Evolutionary conservation across 2,329 filamentous ascomycete species (phyloP).

Genomic region (Beauveria varroae): DNA sequence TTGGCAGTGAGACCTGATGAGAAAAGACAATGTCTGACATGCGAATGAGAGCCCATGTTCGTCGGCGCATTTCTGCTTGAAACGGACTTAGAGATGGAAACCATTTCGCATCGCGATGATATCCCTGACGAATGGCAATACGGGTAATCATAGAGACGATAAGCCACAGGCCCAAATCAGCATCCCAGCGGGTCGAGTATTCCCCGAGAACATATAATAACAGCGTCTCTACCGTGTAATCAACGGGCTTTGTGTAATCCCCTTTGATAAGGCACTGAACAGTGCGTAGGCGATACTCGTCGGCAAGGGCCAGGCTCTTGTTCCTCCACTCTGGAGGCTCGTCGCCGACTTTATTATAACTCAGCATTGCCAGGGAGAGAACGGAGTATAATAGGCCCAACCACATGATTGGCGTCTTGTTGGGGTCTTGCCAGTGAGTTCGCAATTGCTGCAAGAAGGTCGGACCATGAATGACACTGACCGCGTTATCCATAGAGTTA

Average conservation of each 20-base stretch:
- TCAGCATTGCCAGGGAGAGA: constrained; percentile 69
- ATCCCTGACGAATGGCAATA: constrained; percentile 61
- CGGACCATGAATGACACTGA: constrained; percentile 71
- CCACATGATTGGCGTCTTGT: constrained; percentile 69
- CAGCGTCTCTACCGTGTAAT: constrained; percentile 72
- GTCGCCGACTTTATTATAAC: constrained; percentile 71
- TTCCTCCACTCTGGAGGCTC: constrained; percentile 73
- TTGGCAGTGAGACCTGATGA: constrained; percentile 59
- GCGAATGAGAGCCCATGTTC: constrained; percentile 63
- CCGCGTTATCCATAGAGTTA: constrained; percentile 66
- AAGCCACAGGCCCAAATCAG: constrained; percentile 59
- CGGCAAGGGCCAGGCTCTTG: constrained; percentile 50
- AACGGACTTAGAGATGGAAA: constrained; percentile 66
- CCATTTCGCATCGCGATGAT: constrained; percentile 70
- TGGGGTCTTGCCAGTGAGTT: constrained; percentile 62
- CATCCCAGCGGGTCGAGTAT: constrained; percentile 64
- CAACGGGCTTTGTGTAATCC: constrained; percentile 68
- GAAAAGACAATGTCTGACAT: constrained; percentile 72
- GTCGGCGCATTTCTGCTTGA: constrained; percentile 66
- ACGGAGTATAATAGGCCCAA: constrained; percentile 69
- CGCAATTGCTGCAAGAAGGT: constrained; percentile 71
- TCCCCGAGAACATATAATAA: constrained; percentile 70
- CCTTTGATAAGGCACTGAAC: constrained; percentile 71
- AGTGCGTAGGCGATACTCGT: constrained; percentile 61
- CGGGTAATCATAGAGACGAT: constrained; percentile 49